Conservation (phyloP, 495 filamentous ascomycete species). For the Podospora didyma region DNA sequence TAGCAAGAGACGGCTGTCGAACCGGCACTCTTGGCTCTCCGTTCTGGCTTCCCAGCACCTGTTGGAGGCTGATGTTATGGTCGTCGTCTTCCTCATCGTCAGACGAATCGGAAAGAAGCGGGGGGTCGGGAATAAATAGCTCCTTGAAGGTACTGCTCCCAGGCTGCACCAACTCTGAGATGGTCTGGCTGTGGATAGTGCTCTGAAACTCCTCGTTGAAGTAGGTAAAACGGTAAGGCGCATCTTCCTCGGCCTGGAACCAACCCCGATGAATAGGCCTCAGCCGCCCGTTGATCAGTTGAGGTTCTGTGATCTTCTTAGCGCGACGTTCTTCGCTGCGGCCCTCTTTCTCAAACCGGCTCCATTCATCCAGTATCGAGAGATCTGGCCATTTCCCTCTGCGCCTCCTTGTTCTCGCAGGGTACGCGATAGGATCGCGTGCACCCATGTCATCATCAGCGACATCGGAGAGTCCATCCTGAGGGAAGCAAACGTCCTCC, state of each 20-base stretch:
- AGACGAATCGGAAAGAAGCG: constrained; percentile 48
- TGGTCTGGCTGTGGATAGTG: constrained; percentile 92
- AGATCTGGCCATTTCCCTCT: constrained; percentile 57
- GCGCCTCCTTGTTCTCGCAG: constrained; percentile 49
- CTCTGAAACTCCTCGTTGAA: constrained; percentile 95
- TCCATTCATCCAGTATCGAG: constrained; percentile 83
- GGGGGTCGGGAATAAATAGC: constrained; percentile 65
- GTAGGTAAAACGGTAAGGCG: constrained; percentile 93
- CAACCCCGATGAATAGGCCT: constrained; percentile 75
- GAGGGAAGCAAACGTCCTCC: constrained; percentile 92
- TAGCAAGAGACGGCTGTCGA: constrained; percentile 31
- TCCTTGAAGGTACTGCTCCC: constrained; percentile 77
- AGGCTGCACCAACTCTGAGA: constrained; percentile 84
- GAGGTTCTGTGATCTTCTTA: constrained; percentile 90
- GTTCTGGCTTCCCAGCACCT: constrained; percentile 21
- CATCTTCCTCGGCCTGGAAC: constrained; percentile 85
- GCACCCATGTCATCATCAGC: constrained; percentile 65
- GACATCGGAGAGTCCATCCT: constrained; percentile 69
- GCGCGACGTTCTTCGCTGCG: constrained; percentile 79
- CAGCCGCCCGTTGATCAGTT: constrained; percentile 82
- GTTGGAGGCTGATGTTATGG: constrained; percentile 18
- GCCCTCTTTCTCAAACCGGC: constrained; percentile 82
- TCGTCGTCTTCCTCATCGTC: constrained; percentile 58
- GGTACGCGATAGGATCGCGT: constrained; percentile 27
- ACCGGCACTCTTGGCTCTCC: constrained; percentile 26